These are phyloP conservation scores for Wickerhamomyces canadensis DNA, from an alignment of 805 yeast genomes.

Conservation along the genomic window DNA sequence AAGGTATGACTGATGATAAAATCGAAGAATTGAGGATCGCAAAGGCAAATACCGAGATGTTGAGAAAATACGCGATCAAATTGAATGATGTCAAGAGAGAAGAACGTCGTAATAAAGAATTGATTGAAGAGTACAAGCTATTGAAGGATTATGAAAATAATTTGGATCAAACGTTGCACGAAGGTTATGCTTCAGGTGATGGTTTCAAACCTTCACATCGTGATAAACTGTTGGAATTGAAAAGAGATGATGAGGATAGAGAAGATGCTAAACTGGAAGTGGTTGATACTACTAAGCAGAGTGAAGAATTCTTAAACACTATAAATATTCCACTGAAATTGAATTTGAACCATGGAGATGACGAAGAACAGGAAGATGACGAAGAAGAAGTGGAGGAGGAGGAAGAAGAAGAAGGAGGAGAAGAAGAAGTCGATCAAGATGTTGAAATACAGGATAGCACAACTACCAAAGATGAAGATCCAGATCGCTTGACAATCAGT, in stretches of 20 bases:
- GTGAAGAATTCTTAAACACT: constrained; percentile 13
- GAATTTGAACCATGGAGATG: constrained; percentile 2
- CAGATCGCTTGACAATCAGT: constrained; percentile 1
- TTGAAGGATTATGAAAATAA: constrained; percentile 31
- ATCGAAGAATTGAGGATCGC: constrained; percentile 26
- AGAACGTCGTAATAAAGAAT: constrained; percentile 12
- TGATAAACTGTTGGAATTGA: constrained; percentile 34
- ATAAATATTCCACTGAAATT: constrained; percentile 16
- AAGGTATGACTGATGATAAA: constrained; percentile 29
- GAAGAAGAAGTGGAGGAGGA: constrained; percentile 10
- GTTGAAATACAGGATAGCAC: background rate
- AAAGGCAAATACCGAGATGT: constrained; percentile 13
- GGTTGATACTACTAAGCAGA: constrained; percentile 11
- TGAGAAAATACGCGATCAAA: constrained; percentile 17
- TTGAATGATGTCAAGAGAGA: constrained; percentile 10
- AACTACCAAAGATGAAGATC: constrained; percentile 4
- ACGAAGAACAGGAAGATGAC: constrained; percentile 5
- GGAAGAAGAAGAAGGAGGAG: constrained; percentile 1
- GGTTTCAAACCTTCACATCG: constrained; percentile 16
- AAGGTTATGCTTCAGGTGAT: constrained; percentile 11
- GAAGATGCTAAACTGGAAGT: constrained; percentile 27
- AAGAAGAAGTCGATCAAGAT: constrained; percentile 1
- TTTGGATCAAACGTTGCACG: constrained; percentile 28
- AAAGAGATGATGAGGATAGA: constrained; percentile 34
- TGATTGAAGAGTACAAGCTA: constrained; percentile 19